Evolutionary conservation across 75 land plant genomes (phyloP).

Genomic region (Ceratopteris richardii): DNA sequence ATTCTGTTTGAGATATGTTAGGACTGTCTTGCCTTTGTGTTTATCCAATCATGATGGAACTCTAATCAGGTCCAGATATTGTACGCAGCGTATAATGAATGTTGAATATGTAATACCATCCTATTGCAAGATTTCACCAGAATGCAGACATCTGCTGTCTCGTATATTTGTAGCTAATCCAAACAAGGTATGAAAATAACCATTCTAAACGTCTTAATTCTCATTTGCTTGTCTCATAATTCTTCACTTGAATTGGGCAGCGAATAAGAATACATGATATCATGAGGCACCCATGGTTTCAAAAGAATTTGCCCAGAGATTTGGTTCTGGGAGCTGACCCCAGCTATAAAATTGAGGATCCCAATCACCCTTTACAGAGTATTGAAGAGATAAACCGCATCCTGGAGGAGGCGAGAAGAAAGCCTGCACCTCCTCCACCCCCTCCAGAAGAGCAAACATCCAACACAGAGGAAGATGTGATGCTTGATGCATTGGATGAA

Average conservation of each 20-base stretch:
- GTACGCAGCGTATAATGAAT: constrained; percentile 48
- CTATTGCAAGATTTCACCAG: constrained; percentile 44
- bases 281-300: constrained; percentile 26
- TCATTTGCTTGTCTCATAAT: not conserved
- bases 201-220: no score
- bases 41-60: no score
- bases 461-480: no score
- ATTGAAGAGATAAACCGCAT: constrained; percentile 32
- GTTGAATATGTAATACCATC: constrained; percentile 57
- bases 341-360: constrained; percentile 27
- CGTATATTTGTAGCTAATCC: constrained; percentile 63
- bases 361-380: constrained; percentile 22
- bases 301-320: constrained; percentile 24
- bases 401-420: constrained; percentile 18
- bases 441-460: constrained; percentile 2
- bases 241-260: constrained; percentile 10
- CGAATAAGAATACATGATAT: constrained; percentile 26
- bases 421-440: constrained; percentile 1
- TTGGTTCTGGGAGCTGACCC: constrained; percentile 22
- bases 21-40: no score
- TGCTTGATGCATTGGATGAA: constrained; percentile 37
- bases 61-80: no score
- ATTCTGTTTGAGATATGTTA: no score
- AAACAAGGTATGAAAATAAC: constrained; percentile 26
- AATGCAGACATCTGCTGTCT: constrained; percentile 44